Evolutionary conservation across 306 rosid species (phyloP), one percentile per base, ranked within the genome.

Genomic region (Trichosanthes cucumerina): DNA sequence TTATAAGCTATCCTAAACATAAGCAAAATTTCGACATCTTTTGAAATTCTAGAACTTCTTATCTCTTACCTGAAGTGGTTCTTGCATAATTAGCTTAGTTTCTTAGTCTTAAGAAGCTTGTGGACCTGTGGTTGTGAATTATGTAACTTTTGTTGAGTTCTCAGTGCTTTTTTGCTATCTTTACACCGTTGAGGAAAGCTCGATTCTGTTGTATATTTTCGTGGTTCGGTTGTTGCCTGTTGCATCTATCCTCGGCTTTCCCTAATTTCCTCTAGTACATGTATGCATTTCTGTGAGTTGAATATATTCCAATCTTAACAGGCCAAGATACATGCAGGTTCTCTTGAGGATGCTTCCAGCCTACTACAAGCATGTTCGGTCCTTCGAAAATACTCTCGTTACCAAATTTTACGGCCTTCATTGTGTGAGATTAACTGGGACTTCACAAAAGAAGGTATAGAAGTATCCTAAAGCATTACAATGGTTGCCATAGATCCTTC

Each of bases 321-420:
- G 47, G 36, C 57, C 81, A 49, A 28, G 77, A 74, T 69, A 54
- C 76, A 80, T 84, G 70, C 84, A 95, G 99, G 97, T 92, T 82
- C 86, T 96, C 56, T 73, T 92, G 34, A 84, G 90, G 89, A 96
- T 96, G 99, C 99, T 96, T 75, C 98, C 97, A 0, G 94, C 97
- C 46, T 96, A 96, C 69, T 96, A 96, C 69, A 93, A 91, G 46
- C 99, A 96, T 47, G 96, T 92, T 39, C 88, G 96, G 0, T 66
- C 91, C 44, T 96, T 91, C 73, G 99, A 92, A 81, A 96, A 92
- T 81, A 93, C 98, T 8, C 88, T 96, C 26, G 96, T 96, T 28
- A 93, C 98, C 18, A 96, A 91, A 82, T 96, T 96, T 81, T 96
- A 36, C 12, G 98, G 99, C 41, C 93, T 96, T 26, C 98, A 96